Conservation (phyloP, 2,329 filamentous ascomycete species). For the Domatiomyces catenatus region DNA sequence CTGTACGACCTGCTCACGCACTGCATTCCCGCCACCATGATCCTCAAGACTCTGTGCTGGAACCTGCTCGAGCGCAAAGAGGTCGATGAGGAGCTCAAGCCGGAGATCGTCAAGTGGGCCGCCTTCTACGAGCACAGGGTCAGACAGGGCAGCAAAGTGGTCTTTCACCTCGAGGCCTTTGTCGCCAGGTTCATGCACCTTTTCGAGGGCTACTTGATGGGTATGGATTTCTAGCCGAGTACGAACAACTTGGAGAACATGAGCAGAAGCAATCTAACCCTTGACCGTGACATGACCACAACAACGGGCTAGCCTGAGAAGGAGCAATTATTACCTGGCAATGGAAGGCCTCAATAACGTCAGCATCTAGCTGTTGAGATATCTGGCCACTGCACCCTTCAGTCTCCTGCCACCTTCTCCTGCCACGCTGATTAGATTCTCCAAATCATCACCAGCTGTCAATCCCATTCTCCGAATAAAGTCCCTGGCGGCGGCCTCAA, state of each 20-base stretch:
- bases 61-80: conserved; percentile 57
- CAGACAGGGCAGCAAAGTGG: conserved; percentile 80
- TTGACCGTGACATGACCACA: background rate
- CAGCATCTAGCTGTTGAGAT: conserved; percentile 31
- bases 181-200: conserved; percentile 98
- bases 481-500: conserved; percentile 89
- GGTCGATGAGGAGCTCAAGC: conserved; percentile 78
- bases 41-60: conserved; percentile 88
- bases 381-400: conserved; percentile 46
- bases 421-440: conserved; percentile 68
- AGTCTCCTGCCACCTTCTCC: conserved; percentile 74
- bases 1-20: conserved; percentile 96
- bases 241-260: no score
- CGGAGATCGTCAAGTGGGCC: conserved; percentile 87
- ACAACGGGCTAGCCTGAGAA: background rate
- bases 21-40: conserved; percentile 87
- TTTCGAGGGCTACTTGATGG: conserved; percentile 60
- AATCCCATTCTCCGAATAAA: conserved; percentile 91
- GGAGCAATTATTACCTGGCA: background rate
- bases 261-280: background rate
- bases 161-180: conserved; percentile 96
- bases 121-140: conserved; percentile 96
- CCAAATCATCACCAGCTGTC: conserved; percentile 86
- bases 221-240: conserved; percentile 10
- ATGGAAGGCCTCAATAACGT: background rate